A percentile compares a stretch with the other conserved stretches of the same genome.
Evolutionary conservation across 257 asterid genomes (phyloP).

Genomic region (Solanum pimpinellifolium): DNA sequence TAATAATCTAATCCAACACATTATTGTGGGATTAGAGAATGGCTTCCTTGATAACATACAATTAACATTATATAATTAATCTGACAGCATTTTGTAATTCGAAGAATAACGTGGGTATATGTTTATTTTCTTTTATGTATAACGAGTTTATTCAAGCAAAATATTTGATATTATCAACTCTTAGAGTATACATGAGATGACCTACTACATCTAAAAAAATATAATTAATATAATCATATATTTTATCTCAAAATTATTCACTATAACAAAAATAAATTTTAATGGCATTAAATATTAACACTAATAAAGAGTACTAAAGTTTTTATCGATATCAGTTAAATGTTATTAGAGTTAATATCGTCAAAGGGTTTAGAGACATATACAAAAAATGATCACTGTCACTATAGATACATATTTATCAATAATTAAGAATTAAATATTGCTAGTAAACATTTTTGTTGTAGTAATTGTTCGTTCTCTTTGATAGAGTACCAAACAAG

Average conservation of each 20-base stretch:
- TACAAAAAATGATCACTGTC: too few species aligned
- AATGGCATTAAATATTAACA: too few species aligned
- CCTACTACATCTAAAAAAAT: too few species aligned
- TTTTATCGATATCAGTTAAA: too few species aligned
- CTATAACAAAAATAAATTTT: too few species aligned
- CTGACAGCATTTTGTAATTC: background rate
- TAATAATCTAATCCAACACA: background rate
- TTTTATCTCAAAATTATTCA: too few species aligned
- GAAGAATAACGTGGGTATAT: background rate
- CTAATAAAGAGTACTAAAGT: too few species aligned
- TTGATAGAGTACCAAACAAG: background rate
- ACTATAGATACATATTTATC: too few species aligned
- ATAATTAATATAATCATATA: too few species aligned
- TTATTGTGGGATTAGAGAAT: background rate
- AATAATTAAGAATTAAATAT: too few species aligned
- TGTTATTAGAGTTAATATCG: too few species aligned
- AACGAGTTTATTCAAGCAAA: background rate
- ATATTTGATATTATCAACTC: background rate
- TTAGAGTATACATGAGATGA: background rate
- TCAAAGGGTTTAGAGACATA: too few species aligned
- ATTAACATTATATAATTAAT: background rate
- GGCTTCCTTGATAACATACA: background rate
- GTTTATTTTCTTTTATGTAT: background rate
- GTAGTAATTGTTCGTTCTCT: background rate
- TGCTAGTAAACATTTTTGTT: fast-evolving